These are phyloP conservation scores for Aspergillus sp. DNA, from an alignment of 2,329 filamentous ascomycete genomes.

Conservation along the genomic window DNA sequence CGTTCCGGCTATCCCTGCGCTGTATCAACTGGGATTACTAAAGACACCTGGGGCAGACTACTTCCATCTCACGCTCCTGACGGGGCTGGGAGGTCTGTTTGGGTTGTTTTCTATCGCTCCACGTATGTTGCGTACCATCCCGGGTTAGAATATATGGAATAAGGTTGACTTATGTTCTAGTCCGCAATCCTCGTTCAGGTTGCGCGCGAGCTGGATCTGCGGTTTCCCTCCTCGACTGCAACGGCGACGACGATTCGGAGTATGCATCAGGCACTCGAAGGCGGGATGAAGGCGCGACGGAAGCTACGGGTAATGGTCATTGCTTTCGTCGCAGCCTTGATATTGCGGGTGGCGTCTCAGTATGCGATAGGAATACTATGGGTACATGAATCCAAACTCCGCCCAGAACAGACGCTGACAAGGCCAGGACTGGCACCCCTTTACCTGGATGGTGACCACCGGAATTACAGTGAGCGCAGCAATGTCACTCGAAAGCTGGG, in stretches of 20 bases:
- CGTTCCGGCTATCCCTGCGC: conserved; percentile 9
- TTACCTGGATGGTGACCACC: conserved; percentile 4
- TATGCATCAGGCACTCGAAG: conserved; percentile 8
- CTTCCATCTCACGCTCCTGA: neutral
- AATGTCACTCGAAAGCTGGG: conserved; percentile 11
- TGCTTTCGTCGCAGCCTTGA: neutral
- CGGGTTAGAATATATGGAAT: too few species aligned
- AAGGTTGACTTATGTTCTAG: neutral
- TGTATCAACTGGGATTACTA: conserved; percentile 10
- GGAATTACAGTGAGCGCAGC: conserved; percentile 1
- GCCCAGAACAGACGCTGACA: neutral
- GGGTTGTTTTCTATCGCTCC: conserved; percentile 9
- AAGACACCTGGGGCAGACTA: conserved; percentile 4
- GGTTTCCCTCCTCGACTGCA: conserved; percentile 8
- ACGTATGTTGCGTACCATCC: neutral
- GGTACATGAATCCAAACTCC: neutral
- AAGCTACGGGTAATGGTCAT: conserved; percentile 6
- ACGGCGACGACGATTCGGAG: conserved; percentile 11
- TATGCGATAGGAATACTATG: conserved; percentile 13
- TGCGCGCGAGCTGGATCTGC: conserved; percentile 5
- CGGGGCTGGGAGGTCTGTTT: conserved; percentile 5
- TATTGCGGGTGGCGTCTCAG: conserved; percentile 6
- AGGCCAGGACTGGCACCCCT: conserved; percentile 10
- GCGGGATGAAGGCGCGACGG: neutral
- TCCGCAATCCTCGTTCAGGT: conserved; percentile 10